Evolutionary conservation across 257 asterid species (phyloP).

Genomic region (Solanum boliviense): DNA sequence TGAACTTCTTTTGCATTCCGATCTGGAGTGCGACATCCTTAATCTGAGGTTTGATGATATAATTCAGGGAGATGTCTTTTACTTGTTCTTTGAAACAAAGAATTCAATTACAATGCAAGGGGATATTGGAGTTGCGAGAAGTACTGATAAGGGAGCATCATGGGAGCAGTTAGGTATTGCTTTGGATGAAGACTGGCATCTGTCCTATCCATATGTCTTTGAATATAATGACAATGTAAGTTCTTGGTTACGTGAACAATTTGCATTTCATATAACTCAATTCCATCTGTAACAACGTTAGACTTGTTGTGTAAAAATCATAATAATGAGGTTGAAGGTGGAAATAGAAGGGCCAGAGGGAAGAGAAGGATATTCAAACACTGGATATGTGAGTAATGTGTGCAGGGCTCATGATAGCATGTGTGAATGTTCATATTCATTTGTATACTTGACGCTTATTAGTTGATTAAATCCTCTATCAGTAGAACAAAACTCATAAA

Average conservation of each 20-base stretch:
- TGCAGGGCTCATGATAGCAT: background rate
- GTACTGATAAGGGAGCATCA: conserved; percentile 74
- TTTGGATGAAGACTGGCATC: conserved; percentile 96
- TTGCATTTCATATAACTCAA: background rate
- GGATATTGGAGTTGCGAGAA: conserved; percentile 86
- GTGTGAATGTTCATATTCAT: background rate
- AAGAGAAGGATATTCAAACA: background rate
- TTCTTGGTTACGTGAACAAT: background rate
- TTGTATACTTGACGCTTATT: background rate
- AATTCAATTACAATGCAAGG: conserved; percentile 90
- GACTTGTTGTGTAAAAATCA: background rate
- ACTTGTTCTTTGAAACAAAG: conserved; percentile 77
- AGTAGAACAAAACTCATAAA: background rate
- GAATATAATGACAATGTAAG: conserved; percentile 81
- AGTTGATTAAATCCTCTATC: background rate
- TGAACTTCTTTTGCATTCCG: background rate
- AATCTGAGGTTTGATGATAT: conserved; percentile 11
- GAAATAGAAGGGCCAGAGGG: background rate
- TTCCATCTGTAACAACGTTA: background rate
- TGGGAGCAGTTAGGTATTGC: conserved; percentile 92
- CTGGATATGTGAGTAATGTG: background rate
- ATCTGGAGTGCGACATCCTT: background rate
- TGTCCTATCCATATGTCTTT: conserved; percentile 84
- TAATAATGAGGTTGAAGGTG: background rate
- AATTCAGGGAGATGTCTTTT: conserved; percentile 62